phyloP scores from a whole-genome alignment of 2,329 filamentous ascomycete species.

The Curvularia hawaiiensis region DNA sequence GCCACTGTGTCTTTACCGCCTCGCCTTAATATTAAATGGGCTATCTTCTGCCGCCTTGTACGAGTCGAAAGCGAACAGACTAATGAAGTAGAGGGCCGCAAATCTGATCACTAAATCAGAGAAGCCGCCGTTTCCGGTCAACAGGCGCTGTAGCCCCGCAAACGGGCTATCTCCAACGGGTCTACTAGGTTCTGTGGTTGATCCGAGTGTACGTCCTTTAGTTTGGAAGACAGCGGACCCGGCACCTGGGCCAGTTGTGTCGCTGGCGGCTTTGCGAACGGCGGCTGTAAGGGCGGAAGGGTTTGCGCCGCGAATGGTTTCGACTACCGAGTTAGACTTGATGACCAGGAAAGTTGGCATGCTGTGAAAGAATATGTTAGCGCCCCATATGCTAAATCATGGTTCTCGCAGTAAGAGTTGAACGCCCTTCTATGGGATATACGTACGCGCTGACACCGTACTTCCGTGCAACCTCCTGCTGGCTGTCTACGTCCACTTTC shows the following conservation, averaged over 20 bases:
- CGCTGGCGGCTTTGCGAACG: constrained; percentile 52
- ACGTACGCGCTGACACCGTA: constrained; percentile 56
- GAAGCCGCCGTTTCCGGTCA: constrained; percentile 43
- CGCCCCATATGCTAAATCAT: neutral
- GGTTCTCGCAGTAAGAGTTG: neutral
- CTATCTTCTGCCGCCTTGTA: constrained; percentile 52
- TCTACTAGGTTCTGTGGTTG: constrained; percentile 31
- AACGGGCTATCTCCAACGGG: constrained; percentile 32
- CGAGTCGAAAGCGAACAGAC: constrained; percentile 53
- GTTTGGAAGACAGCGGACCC: constrained; percentile 46
- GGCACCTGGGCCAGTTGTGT: constrained; percentile 45
- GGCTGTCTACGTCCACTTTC: constrained; percentile 62
- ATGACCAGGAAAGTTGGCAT: constrained; percentile 59
- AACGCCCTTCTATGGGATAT: neutral
- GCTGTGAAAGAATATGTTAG: constrained; percentile 23
- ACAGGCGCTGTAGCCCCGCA: constrained; percentile 32
- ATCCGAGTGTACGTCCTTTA: constrained; percentile 52
- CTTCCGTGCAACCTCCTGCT: constrained; percentile 56
- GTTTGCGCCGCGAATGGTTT: constrained; percentile 56
- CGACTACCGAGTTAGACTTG: constrained; percentile 50
- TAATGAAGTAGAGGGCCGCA: constrained; percentile 53
- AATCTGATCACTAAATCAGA: constrained; percentile 51
- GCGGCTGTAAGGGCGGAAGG: constrained; percentile 54
- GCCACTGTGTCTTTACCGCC: constrained; percentile 14
- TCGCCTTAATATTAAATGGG: constrained; percentile 49